Evolutionary conservation across 2,329 filamentous ascomycete species (phyloP).

Genomic region (Sclerotinia borealis): DNA sequence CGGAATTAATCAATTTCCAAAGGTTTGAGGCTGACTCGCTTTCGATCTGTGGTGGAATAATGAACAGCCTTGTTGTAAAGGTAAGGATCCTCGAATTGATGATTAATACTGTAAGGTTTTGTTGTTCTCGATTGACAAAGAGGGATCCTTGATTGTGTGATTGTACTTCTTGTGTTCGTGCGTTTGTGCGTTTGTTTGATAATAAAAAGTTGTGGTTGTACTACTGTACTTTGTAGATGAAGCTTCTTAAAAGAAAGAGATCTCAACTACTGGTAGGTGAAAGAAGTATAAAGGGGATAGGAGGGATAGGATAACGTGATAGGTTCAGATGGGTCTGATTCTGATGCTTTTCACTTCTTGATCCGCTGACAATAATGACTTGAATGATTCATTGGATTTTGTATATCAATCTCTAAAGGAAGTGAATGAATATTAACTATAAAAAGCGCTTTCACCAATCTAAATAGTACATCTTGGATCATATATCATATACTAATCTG

Average conservation of each 20-base stretch:
- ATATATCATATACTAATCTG: too few species aligned
- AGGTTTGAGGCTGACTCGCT: background rate
- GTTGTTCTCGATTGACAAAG: background rate
- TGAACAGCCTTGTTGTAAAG: background rate
- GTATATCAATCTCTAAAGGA: too few species aligned
- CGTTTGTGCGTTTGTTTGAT: background rate
- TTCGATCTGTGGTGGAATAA: background rate
- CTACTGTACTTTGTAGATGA: too few species aligned
- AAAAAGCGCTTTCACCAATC: too few species aligned
- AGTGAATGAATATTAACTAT: too few species aligned
- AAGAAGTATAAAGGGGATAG: background rate
- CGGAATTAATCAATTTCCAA: background rate
- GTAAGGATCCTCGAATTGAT: background rate
- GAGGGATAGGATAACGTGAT: too few species aligned
- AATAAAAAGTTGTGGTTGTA: background rate
- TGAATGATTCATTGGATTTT: too few species aligned
- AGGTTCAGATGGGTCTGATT: too few species aligned
- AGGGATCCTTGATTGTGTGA: background rate
- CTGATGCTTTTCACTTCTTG: background rate
- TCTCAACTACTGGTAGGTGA: background rate
- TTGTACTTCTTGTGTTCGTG: background rate
- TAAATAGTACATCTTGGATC: background rate
- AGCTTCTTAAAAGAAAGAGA: background rate
- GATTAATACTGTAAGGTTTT: background rate
- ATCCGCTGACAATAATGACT: background rate